These are phyloP conservation scores for Phaffomyces thermotolerans DNA, from an alignment of 805 yeast species.

Conservation along the genomic window DNA sequence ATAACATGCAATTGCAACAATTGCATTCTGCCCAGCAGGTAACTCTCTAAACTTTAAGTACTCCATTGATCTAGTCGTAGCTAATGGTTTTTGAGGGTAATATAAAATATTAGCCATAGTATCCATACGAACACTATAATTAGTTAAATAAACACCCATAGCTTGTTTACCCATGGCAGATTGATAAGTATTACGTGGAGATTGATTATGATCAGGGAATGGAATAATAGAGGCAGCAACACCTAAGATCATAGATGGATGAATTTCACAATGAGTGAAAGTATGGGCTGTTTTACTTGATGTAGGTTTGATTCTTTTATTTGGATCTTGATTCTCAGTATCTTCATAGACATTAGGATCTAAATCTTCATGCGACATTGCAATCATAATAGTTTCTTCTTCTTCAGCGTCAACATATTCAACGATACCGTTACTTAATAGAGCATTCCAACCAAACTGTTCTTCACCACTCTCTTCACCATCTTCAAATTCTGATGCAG, in stretches of 20 bases:
- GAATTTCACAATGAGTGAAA: conserved; percentile 98
- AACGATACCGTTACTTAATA: conserved; percentile 79
- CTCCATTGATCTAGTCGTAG: conserved; percentile 98
- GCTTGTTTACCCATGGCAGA: conserved; percentile 99
- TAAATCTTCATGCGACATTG: conserved; percentile 97
- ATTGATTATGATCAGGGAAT: conserved; percentile 98
- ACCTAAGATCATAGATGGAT: conserved; percentile 97
- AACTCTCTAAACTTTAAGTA: conserved; percentile 92
- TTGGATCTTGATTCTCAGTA: conserved; percentile 35
- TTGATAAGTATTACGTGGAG: conserved; percentile 98
- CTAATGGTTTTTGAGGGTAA: conserved; percentile 96
- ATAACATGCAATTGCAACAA: conserved; percentile 97
- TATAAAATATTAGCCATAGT: conserved; percentile 98
- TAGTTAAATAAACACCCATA: conserved; percentile 96
- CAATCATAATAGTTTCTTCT: conserved; percentile 96
- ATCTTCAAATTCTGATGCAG: conserved; percentile 55
- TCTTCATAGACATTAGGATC: conserved; percentile 50
- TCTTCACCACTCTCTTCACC: conserved; percentile 29
- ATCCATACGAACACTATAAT: conserved; percentile 96
- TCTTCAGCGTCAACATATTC: conserved; percentile 99
- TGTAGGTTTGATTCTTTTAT: conserved; percentile 76
- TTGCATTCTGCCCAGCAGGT: conserved; percentile 98
- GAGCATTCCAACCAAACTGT: conserved; percentile 72
- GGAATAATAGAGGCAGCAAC: conserved; percentile 99
- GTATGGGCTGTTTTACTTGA: conserved; percentile 62